These are phyloP conservation scores for Fusarium sterilihyphosum DNA, from an alignment of 2,329 filamentous ascomycete genomes.

Conservation along the genomic window DNA sequence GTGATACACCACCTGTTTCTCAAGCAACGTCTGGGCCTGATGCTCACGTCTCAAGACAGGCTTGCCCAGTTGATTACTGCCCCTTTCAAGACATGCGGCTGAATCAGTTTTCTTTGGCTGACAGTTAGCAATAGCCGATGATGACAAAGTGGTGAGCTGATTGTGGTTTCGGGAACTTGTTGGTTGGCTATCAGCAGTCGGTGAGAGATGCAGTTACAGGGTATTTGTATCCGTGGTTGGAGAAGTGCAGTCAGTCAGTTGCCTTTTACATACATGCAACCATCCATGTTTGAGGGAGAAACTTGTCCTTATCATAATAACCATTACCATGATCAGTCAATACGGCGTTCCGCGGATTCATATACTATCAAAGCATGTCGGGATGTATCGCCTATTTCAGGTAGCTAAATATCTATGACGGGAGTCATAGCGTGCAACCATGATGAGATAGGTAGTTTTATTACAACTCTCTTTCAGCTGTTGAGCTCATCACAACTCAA, in stretches of 20 bases:
- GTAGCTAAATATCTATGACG: conserved; percentile 5
- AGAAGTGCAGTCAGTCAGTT: conserved; percentile 12
- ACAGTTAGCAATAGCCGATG: conserved; percentile 2
- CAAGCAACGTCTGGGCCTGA: conserved; percentile 23
- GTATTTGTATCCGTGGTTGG: neutral
- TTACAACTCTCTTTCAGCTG: neutral
- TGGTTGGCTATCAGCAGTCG: conserved; percentile 33
- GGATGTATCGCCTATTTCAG: neutral
- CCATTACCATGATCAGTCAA: conserved; percentile 13
- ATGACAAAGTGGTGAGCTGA: conserved; percentile 32
- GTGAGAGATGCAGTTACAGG: conserved; percentile 24
- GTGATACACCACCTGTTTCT: conserved; percentile 29
- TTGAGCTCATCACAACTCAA: neutral
- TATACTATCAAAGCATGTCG: neutral
- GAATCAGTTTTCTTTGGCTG: neutral
- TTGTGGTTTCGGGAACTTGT: conserved; percentile 26
- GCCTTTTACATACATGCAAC: neutral
- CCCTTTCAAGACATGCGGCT: conserved; percentile 4
- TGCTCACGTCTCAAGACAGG: neutral
- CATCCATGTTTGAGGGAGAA: conserved; percentile 1
- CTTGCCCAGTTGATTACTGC: neutral
- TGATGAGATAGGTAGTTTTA: conserved; percentile 4
- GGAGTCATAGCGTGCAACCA: conserved; percentile 29
- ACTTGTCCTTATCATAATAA: conserved; percentile 12
- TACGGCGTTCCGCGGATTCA: neutral